A percentile compares a stretch with the other conserved stretches of the same genome.
These are phyloP conservation scores for Thinopyrum elongatum DNA, from an alignment of 176 grass and related monocot genomes.

Conservation along the genomic window DNA sequence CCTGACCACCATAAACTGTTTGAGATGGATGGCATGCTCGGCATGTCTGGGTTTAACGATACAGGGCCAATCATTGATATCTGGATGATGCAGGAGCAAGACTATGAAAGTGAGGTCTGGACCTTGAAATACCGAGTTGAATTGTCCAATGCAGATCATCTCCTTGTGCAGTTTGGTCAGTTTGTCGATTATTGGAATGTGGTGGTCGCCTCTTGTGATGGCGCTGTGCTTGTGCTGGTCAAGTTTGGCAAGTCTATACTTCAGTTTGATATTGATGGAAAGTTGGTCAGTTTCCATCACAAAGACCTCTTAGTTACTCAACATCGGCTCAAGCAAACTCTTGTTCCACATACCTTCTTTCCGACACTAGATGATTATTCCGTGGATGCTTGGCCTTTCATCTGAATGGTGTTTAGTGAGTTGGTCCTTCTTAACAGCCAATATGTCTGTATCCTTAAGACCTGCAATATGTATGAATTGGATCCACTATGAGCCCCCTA, in stretches of 20 bases:
- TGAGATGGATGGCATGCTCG: background rate
- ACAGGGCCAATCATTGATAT: background rate
- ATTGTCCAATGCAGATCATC: background rate
- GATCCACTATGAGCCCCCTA: background rate
- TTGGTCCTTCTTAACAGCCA: background rate
- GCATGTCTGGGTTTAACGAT: background rate
- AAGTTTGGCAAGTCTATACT: background rate
- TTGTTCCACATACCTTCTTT: background rate
- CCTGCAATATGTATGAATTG: background rate
- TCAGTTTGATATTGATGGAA: background rate
- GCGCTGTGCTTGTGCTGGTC: background rate
- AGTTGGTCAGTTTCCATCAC: background rate
- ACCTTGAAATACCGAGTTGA: background rate
- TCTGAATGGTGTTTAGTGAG: background rate
- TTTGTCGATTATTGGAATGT: background rate
- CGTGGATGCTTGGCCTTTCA: background rate
- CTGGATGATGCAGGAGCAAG: background rate
- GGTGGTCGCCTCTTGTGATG: background rate
- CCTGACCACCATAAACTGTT: background rate
- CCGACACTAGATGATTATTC: background rate
- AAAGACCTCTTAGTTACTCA: background rate
- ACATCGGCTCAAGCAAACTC: background rate
- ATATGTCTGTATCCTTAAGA: background rate
- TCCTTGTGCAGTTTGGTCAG: background rate
- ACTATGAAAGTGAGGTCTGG: background rate